phyloP scores from a whole-genome alignment of 139 green algal species.

The Chlorella sorokiniana region DNA sequence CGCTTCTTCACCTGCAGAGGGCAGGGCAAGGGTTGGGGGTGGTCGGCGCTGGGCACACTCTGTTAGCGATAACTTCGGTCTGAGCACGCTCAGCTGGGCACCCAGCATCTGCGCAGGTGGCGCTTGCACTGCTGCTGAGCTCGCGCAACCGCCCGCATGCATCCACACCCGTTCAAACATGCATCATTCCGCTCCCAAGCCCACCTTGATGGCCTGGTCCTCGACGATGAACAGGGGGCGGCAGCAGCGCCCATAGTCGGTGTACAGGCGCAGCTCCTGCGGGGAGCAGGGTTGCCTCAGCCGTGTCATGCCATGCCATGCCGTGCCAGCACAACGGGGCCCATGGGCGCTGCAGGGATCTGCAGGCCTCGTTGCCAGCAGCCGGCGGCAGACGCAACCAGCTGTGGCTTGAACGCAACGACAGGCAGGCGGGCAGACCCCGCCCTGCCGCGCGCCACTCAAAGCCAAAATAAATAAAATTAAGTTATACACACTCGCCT shows the following conservation, averaged over 20 bases:
- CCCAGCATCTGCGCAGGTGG: not conserved
- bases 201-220: slow-evolving; percentile 56
- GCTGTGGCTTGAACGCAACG: no score
- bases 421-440: not conserved
- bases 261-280: slow-evolving; percentile 88
- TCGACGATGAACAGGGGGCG: slow-evolving; percentile 95
- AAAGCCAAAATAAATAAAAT: not conserved
- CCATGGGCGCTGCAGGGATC: no score
- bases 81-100: not conserved
- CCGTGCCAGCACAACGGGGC: no score
- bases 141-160: not conserved
- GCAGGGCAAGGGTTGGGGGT: not conserved
- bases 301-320: no score
- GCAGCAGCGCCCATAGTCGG: slow-evolving; percentile 84
- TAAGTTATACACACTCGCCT: slow-evolving; percentile 33
- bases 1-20: slow-evolving; percentile 73
- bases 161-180: no score
- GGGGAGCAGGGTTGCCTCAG: no score
- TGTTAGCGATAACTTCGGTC: no score
- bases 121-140: not conserved
- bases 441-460: no score
- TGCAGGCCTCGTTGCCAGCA: no score
- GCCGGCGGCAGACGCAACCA: no score
- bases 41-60: no score
- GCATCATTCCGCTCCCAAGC: no score